A percentile compares a stretch with the other conserved stretches of the same genome.
phyloP scores from a whole-genome alignment of 2,329 filamentous ascomycete genomes.

The Penicillium brasilianum region DNA sequence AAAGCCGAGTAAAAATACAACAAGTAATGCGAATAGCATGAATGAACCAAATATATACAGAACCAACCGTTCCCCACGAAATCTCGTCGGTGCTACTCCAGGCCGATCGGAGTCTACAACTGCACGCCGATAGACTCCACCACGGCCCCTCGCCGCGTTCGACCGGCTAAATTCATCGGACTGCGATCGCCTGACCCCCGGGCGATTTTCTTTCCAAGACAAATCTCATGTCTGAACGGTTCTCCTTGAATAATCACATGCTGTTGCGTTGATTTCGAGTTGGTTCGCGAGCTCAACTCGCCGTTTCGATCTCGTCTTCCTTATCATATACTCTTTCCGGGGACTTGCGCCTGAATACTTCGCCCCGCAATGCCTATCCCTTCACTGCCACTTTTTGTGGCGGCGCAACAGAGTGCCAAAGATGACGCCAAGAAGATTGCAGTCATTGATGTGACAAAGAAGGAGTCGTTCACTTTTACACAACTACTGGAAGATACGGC shows the following conservation, averaged over 20 bases:
- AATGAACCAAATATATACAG: neutral
- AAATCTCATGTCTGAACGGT: neutral
- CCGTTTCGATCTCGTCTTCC: neutral
- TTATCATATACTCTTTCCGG: neutral
- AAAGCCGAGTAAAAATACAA: neutral
- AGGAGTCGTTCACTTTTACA: constrained; percentile 46
- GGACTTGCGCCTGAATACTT: neutral
- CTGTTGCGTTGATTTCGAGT: neutral
- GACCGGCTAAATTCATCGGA: constrained; percentile 6
- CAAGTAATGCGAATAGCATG: neutral
- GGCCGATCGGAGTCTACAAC: constrained; percentile 9
- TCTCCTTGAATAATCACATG: neutral
- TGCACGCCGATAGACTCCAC: constrained; percentile 9
- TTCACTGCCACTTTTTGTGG: constrained; percentile 47
- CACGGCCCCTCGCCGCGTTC: constrained; percentile 3
- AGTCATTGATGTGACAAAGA: constrained; percentile 46
- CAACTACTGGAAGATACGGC: constrained; percentile 49
- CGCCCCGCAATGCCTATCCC: constrained; percentile 37
- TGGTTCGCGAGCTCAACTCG: neutral
- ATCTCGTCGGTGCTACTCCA: neutral
- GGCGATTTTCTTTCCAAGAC: neutral
- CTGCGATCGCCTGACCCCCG: constrained; percentile 2
- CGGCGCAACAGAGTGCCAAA: constrained; percentile 43
- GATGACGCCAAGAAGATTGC: constrained; percentile 43
- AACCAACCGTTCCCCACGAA: neutral